Evolutionary conservation across 2,329 filamentous ascomycete species (phyloP).

Genomic region (Gliomastix tumulicola): DNA sequence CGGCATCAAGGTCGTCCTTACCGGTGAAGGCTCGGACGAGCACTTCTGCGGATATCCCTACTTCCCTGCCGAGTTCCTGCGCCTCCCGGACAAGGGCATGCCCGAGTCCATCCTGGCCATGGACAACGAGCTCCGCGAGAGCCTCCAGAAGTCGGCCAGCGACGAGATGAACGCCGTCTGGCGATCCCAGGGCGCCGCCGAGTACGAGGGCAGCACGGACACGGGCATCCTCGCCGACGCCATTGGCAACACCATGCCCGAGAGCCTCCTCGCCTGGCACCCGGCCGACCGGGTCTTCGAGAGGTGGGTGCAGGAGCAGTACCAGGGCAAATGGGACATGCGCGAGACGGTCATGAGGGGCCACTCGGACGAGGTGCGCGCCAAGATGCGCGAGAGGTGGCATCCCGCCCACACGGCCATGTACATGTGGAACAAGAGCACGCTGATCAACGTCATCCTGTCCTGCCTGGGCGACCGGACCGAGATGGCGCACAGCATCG

Average conservation of each 20-base stretch:
- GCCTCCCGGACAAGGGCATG: conserved; percentile 35
- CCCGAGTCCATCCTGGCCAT: conserved; percentile 11
- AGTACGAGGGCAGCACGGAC: neutral
- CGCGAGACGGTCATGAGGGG: conserved; percentile 3
- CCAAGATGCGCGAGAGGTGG: conserved; percentile 16
- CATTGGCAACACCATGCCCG: neutral
- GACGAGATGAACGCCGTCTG: conserved; percentile 1
- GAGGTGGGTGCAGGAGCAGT: conserved; percentile 1
- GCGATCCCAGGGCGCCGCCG: no score
- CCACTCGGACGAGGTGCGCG: conserved; percentile 7
- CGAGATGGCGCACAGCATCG: conserved; percentile 27
- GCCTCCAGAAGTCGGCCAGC: neutral
- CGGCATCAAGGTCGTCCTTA: conserved; percentile 47
- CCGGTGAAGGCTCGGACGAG: conserved; percentile 46
- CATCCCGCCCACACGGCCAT: conserved; percentile 17
- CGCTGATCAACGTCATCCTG: conserved; percentile 18
- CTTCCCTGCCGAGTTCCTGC: conserved; percentile 37
- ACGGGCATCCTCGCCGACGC: no score
- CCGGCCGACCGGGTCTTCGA: neutral
- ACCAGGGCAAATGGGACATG: neutral
- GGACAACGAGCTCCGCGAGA: conserved; percentile 1
- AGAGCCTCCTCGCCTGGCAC: neutral
- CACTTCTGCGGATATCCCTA: conserved; percentile 44
- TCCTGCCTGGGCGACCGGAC: conserved; percentile 21
- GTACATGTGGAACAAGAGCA: conserved; percentile 15